Evolutionary conservation across 1,284 basidiomycete species (phyloP).

Genomic region (Inonotus obliquus): DNA sequence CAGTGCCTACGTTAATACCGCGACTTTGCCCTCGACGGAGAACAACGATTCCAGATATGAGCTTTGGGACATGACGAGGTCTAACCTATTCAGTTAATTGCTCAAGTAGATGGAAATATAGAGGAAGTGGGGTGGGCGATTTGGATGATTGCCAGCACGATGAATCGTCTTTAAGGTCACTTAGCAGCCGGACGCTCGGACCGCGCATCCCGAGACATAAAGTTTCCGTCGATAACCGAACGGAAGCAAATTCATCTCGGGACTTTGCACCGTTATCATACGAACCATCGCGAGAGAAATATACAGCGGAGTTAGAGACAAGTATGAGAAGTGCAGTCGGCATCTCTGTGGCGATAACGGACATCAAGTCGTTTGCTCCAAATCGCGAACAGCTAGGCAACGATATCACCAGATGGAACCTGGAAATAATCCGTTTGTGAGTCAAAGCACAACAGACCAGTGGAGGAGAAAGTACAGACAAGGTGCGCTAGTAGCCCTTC

Average conservation of each 20-base stretch:
- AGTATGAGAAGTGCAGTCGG: too few relatives aligned
- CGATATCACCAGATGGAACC: too few relatives aligned
- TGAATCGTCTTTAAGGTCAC: neutral
- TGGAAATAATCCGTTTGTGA: too few relatives aligned
- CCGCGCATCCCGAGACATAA: neutral
- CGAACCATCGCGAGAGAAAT: too few relatives aligned
- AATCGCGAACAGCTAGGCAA: too few relatives aligned
- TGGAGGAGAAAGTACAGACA: too few relatives aligned
- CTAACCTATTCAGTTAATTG: neutral
- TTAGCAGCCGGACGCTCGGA: neutral
- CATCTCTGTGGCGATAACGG: too few relatives aligned
- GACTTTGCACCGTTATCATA: too few relatives aligned
- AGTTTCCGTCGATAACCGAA: constrained; percentile 4
- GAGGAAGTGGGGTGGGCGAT: neutral
- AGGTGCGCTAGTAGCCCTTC: too few relatives aligned
- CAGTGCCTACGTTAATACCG: constrained; percentile 13
- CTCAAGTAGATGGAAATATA: neutral
- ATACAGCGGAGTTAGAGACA: neutral
- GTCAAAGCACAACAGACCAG: too few relatives aligned
- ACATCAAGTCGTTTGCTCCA: too few relatives aligned
- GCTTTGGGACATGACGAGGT: neutral
- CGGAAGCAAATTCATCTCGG: neutral
- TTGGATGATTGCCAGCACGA: neutral
- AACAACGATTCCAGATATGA: constrained; percentile 15
- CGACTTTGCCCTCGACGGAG: constrained; percentile 14